Base-by-base conservation (phyloP, 1,284 basidiomycete genomes). In the Boletus nobilissimus region DNA sequence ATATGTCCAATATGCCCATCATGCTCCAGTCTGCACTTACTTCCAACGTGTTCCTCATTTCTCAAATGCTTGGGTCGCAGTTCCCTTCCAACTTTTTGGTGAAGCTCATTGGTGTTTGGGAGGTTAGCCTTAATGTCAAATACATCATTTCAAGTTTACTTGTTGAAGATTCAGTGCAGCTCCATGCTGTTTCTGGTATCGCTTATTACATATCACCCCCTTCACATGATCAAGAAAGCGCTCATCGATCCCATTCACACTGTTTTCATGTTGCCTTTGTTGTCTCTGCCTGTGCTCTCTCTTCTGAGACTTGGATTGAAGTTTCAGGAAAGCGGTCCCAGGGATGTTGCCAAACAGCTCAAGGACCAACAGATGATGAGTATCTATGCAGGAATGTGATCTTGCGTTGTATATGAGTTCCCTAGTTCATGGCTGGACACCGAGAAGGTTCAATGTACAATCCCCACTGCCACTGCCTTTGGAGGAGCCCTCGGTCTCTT, bases 251-350 rank as follows among this genome's bases (percentile, higher is more conserved):
- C 98, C 8, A 93, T 99, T 84, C 98, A 99, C 89, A 98, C 97
- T 1, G 89, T 92, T 54, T 89, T 99, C 83, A 99, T 88, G 94
- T 99, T 84, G 88, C 92, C 13, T 99, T 99, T 88, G 98, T 98
- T 88, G 90, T 98, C 78, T 94, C 95, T 48, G 97, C 97, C 24
- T 99, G 98, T 85, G 98, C 98, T 24, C 90, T 99, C 82, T 99
- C 99, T 91, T 97, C 96, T 86, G 99, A 99, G 91, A 98, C 98
- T 10, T 99, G 98, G 98, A 99, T 99, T 83, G 98, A 99, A 85
- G 97, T 99, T 57, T 99, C 97, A 4, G 98, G 98, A 51, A 96
- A n/a, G 94, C 75, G 97, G 98, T 29, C 98, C 98, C 29, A 90
- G 98, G 73, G 98, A 99, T 82, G 94, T 99, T 74, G 98, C 98